Percentiles rank a stretch among this genome's conserved stretches.
Conservation (phyloP, 2,329 filamentous ascomycete species). For the Septoria linicola region DNA sequence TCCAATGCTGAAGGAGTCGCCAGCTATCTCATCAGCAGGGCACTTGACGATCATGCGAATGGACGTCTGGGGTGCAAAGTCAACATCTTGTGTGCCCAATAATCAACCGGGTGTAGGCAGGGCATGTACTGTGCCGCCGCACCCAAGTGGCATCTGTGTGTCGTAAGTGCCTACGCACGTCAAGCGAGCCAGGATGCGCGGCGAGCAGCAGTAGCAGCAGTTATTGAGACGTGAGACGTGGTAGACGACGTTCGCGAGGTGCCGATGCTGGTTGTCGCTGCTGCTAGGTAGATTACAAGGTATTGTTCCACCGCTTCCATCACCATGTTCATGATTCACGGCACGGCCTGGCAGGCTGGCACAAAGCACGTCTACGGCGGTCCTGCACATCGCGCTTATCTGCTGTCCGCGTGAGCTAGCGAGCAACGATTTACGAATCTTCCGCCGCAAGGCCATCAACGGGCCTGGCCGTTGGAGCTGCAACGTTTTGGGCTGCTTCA, state of each 20-base stretch:
- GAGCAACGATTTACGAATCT: constrained; percentile 1
- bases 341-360: no score
- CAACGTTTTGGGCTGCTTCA: constrained; percentile 12
- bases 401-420: constrained; percentile 14
- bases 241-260: neutral
- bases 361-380: no score
- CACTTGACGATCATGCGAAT: constrained; percentile 10
- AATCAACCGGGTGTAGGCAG: neutral
- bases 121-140: neutral
- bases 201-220: neutral
- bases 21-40: constrained; percentile 2
- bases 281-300: no score
- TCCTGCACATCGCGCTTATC: neutral
- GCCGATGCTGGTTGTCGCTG: neutral
- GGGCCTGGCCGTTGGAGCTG: constrained; percentile 8
- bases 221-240: neutral
- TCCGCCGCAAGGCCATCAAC: constrained; percentile 2
- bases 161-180: no score
- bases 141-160: neutral
- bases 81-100: constrained; percentile 18
- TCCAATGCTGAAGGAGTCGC: constrained; percentile 1
- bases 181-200: neutral
- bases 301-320: neutral
- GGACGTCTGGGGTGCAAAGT: neutral
- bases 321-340: no score